Evolutionary conservation across 176 grass and related monocot genomes (phyloP), one percentile per base, ranked within the genome.

Genomic region (Oryza brachyantha): DNA sequence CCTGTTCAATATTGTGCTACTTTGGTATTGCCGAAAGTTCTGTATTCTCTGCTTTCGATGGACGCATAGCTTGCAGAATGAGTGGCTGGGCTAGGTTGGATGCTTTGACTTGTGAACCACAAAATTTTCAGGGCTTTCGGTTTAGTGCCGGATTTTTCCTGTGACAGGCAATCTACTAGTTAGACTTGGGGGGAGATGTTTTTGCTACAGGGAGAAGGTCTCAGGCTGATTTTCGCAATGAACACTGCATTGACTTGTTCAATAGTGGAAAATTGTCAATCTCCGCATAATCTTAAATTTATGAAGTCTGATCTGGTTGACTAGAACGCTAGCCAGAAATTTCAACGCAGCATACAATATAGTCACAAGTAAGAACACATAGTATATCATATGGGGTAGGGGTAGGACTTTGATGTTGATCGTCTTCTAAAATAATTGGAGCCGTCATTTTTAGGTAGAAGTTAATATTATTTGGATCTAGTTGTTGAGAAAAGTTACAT

Each of bases 241-340:
- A 78, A 55, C 34, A 29, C 28, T 28, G 10, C 25, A 3, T 13
- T 79, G 69, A 84, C 75, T 14, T 58, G 63, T 74, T 74, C 80
- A 66, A 75, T 57, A 57, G 2, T 1, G 2, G 61, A 60, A 65
- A 13, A 9, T 29, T 39, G 41, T 46, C 35, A 40, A n/a, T 25
- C 35, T 72, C 36, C 7, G 38, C 29, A 7, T 61, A 16, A 31
- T 10, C 11, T 39, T 84, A 19, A 31, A 37, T 78, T 22, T 19
- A 50, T 13, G 7, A 71, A 37, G 41, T 21, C 29, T 73, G 64
- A 13, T 46, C 27, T 73, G 25, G 8, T 41, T 5, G 35, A 55
- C 73, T 61, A 16, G 36, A 83, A 60, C 38, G 43, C 72, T 10
- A 41, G 60, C 72, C 14, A 41, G 60, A 66, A 34, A 36, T 58